phyloP scores from a whole-genome alignment of 805 yeast genomes.

The Kluyveromyces lactis region DNA sequence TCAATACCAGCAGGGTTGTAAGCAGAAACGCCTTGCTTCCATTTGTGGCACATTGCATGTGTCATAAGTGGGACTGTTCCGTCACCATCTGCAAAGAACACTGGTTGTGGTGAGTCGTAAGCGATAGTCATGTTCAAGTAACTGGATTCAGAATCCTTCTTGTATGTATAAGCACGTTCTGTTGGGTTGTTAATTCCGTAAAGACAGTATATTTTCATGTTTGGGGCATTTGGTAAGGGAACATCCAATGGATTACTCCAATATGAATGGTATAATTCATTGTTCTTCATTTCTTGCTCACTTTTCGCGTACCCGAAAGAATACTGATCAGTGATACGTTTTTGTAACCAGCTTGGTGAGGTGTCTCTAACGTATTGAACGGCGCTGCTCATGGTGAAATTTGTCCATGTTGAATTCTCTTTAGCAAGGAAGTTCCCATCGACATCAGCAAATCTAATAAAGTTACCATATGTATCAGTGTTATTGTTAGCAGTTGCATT shows the following conservation, averaged over 20 bases:
- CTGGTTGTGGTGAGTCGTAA: slow-evolving; percentile 52
- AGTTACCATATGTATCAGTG: slow-evolving; percentile 56
- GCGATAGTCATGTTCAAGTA: slow-evolving; percentile 68
- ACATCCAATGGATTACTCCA: slow-evolving; percentile 97
- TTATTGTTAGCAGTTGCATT: slow-evolving; percentile 13
- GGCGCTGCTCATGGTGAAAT: slow-evolving; percentile 59
- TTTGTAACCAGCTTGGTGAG: slow-evolving; percentile 70
- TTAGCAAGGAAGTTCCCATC: slow-evolving; percentile 34
- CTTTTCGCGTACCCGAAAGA: slow-evolving; percentile 70
- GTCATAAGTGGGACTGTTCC: slow-evolving; percentile 88
- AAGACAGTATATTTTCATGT: slow-evolving; percentile 78
- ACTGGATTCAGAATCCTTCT: slow-evolving; percentile 52
- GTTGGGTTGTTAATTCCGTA: slow-evolving; percentile 98
- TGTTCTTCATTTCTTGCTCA: slow-evolving; percentile 47
- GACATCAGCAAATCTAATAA: slow-evolving; percentile 45
- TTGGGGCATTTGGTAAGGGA: slow-evolving; percentile 87
- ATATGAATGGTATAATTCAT: slow-evolving; percentile 64
- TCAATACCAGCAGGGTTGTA: slow-evolving; percentile 71
- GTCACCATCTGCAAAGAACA: slow-evolving; percentile 84
- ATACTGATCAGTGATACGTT: slow-evolving; percentile 60
- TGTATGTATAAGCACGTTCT: slow-evolving; percentile 84
- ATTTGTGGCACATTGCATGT: slow-evolving; percentile 85
- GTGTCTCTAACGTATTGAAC: slow-evolving; percentile 55
- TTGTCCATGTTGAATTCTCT: slow-evolving; percentile 22
- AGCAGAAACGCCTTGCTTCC: slow-evolving; percentile 58